Percentiles rank a stretch among this genome's conserved stretches.
phyloP scores from a whole-genome alignment of 108 stramenopile genomes.

The Pseudonitzschia delicatissima region DNA sequence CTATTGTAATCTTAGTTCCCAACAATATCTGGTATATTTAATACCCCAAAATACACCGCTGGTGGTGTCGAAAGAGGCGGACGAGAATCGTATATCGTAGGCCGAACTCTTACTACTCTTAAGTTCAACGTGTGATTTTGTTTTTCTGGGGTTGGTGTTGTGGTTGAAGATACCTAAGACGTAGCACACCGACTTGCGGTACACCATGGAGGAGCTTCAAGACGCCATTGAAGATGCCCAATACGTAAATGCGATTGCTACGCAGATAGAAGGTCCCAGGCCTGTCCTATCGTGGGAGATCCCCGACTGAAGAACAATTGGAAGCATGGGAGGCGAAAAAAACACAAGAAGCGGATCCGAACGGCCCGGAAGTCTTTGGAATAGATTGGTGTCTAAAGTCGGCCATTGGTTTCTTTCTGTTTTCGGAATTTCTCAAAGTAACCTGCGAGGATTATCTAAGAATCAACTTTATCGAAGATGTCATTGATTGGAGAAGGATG shows the following conservation, averaged over 20 bases:
- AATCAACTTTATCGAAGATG: conserved; percentile 80
- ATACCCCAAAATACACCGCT: too few relatives aligned
- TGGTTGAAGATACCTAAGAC: too few relatives aligned
- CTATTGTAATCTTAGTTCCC: too few relatives aligned
- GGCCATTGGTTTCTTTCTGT: conserved; percentile 67
- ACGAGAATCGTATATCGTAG: too few relatives aligned
- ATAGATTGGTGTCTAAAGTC: conserved; percentile 57
- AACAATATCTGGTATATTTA: too few relatives aligned
- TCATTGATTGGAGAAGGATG: conserved; percentile 49
- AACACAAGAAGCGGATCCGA: conserved; percentile 15
- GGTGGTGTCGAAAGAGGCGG: too few relatives aligned
- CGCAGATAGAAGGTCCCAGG: conserved; percentile 74
- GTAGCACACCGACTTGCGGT: too few relatives aligned
- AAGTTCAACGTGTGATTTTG: too few relatives aligned
- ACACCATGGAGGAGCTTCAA: conserved; percentile 86
- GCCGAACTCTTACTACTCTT: too few relatives aligned
- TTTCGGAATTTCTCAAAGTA: conserved; percentile 69
- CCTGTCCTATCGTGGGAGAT: conserved; percentile 75
- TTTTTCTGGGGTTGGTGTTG: too few relatives aligned
- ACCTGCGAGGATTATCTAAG: conserved; percentile 53
- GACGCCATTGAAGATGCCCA: conserved; percentile 90
- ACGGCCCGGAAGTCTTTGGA: conserved; percentile 29
- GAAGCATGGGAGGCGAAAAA: conserved; percentile 42
- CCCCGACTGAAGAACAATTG: conserved; percentile 61
- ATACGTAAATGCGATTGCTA: conserved; percentile 82